Conservation (phyloP, 2,329 filamentous ascomycete species). For the Exophiala viscosa region DNA sequence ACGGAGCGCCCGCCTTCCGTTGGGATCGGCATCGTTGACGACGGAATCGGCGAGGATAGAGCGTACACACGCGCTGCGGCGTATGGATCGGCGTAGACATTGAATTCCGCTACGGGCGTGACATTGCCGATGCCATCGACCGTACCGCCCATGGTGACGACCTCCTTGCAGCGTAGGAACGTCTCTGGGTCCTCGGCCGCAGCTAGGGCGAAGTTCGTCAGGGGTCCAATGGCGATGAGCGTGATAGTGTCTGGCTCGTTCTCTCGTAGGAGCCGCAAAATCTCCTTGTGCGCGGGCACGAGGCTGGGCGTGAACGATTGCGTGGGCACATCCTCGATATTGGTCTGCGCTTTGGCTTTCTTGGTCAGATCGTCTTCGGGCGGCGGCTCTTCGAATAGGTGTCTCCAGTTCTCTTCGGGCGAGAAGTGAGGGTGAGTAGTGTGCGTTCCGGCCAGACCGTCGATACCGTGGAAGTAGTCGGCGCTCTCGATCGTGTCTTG, state of each 20-base stretch:
- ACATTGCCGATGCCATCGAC: constrained; percentile 77
- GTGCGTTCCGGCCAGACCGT: constrained; percentile 75
- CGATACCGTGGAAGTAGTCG: constrained; percentile 80
- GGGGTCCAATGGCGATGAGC: constrained; percentile 83
- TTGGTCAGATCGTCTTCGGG: constrained; percentile 46
- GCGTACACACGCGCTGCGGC: constrained; percentile 74
- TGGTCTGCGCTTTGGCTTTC: constrained; percentile 35
- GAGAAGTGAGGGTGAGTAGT: constrained; percentile 65
- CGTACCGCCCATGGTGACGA: constrained; percentile 93
- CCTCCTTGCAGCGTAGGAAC: constrained; percentile 82
- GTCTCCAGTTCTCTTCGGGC: constrained; percentile 69
- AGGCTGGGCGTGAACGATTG: constrained; percentile 72
- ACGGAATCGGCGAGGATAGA: constrained; percentile 68
- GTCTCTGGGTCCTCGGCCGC: constrained; percentile 84
- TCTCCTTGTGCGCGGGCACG: constrained; percentile 73
- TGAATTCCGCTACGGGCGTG: constrained; percentile 86
- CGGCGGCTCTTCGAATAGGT: constrained; percentile 56
- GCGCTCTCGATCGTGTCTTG: constrained; percentile 76
- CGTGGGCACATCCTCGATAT: constrained; percentile 29
- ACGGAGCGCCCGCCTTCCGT: constrained; percentile 32
- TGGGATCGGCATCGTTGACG: constrained; percentile 74
- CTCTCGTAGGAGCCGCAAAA: constrained; percentile 77
- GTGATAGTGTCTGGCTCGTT: constrained; percentile 80
- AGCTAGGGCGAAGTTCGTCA: constrained; percentile 90
- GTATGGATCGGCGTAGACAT: constrained; percentile 82